Percentiles rank a stretch among this genome's conserved stretches.
Evolutionary conservation across 1,139 yeast species (phyloP).

Genomic region (Barnettozyma hawaiiensis): DNA sequence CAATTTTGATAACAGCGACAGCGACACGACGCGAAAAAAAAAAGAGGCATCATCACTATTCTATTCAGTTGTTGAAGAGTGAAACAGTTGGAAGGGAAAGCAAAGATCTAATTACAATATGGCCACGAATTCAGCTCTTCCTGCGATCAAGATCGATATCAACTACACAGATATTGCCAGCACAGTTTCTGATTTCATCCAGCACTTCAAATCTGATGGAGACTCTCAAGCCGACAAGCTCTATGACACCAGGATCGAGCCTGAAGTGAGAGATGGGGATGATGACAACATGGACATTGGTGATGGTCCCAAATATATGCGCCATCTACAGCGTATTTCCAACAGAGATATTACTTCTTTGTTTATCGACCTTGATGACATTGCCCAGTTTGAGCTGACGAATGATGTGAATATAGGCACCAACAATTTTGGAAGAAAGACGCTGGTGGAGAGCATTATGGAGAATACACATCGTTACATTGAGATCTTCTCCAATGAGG

Average conservation of each 20-base stretch:
- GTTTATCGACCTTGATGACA: conserved; percentile 77
- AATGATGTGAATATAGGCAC: conserved; percentile 28
- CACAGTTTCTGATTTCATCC: conserved; percentile 51
- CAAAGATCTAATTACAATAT: conserved; percentile 11
- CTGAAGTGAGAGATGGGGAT: conserved; percentile 21
- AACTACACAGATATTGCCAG: conserved; percentile 54
- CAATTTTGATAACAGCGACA: too few relatives aligned
- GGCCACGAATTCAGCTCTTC: conserved; percentile 23
- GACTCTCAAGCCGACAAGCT: conserved; percentile 28
- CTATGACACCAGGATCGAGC: conserved; percentile 29
- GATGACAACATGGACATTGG: conserved; percentile 27
- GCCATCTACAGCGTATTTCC: conserved; percentile 70
- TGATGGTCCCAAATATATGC: conserved; percentile 69
- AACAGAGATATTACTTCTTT: conserved; percentile 72
- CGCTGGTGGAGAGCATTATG: conserved; percentile 52
- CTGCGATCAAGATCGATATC: conserved; percentile 32
- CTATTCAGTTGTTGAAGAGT: background rate
- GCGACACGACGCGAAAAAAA: conserved; percentile 1
- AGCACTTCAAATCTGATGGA: conserved; percentile 48
- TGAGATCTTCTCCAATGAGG: conserved; percentile 68
- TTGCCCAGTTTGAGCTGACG: conserved; percentile 52
- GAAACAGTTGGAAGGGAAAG: too few relatives aligned
- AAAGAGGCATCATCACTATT: background rate
- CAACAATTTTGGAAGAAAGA: conserved; percentile 24
- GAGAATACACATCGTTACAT: conserved; percentile 74